Percentiles rank a stretch among this genome's conserved stretches.
Conservation (phyloP, 306 rosid species). For the Quercus engelmannii region DNA sequence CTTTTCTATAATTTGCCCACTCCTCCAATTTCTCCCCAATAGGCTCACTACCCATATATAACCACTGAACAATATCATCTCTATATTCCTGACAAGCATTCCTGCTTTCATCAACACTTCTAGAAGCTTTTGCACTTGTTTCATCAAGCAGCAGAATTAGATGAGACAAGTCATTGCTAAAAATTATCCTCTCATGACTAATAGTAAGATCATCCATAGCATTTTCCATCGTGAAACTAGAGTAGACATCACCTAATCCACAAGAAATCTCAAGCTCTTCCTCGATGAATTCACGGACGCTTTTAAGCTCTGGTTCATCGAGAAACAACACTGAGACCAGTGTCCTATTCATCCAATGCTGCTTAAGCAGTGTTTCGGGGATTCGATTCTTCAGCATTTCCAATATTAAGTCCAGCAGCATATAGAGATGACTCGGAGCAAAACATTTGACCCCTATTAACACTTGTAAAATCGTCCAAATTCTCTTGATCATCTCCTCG, state of each 20-base stretch:
- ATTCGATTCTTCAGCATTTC: too few relatives aligned
- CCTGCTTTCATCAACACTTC: not conserved
- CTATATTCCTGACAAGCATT: not conserved
- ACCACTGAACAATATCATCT: not conserved
- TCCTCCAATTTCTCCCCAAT: not conserved
- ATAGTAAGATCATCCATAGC: not conserved
- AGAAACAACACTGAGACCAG: too few relatives aligned
- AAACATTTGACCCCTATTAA: too few relatives aligned
- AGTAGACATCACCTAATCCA: not conserved
- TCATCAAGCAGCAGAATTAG: not conserved
- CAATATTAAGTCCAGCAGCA: too few relatives aligned
- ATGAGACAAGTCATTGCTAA: not conserved
- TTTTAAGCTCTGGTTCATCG: too few relatives aligned
- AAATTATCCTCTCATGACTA: not conserved
- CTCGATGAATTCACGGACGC: too few relatives aligned
- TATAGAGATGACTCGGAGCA: too few relatives aligned
- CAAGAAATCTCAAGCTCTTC: not conserved
- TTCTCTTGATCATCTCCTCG: too few relatives aligned
- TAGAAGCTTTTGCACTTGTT: not conserved
- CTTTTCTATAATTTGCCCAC: not conserved
- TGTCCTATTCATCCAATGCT: too few relatives aligned
- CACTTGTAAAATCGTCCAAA: too few relatives aligned
- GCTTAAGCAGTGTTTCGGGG: too few relatives aligned
- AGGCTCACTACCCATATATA: not conserved
- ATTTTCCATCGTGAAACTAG: not conserved